A percentile compares a stretch with the other conserved stretches of the same genome.
Evolutionary conservation across 805 yeast genomes (phyloP).

Genomic region (Candida parachauliodes): DNA sequence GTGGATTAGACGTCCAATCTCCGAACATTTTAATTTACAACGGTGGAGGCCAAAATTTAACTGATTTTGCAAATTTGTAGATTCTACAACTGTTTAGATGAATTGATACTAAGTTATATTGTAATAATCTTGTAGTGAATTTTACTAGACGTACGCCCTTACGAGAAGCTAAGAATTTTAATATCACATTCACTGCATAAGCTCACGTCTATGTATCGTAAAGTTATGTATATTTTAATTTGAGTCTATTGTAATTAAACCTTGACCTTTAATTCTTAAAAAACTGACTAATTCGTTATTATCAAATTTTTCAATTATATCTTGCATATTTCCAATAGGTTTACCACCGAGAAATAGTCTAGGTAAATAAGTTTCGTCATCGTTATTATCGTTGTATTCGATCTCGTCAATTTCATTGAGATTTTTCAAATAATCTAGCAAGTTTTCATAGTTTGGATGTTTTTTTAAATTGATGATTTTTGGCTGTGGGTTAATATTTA

Average conservation of each 20-base stretch:
- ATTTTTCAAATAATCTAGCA: slow-evolving; percentile 22
- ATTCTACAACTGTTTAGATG: no score
- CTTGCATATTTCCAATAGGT: slow-evolving; percentile 27
- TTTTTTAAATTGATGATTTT: slow-evolving; percentile 25
- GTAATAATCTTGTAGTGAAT: no score
- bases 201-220: no score
- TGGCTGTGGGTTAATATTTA: slow-evolving; percentile 32
- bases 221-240: no score
- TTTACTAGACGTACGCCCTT: no score
- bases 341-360: slow-evolving; percentile 31
- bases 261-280: slow-evolving; percentile 25
- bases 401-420: slow-evolving; percentile 10
- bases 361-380: slow-evolving; percentile 21
- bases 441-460: slow-evolving; percentile 27
- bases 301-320: slow-evolving; percentile 18
- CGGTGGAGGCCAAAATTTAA: slow-evolving; percentile 55
- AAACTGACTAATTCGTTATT: slow-evolving; percentile 19
- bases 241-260: slow-evolving; percentile 20
- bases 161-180: no score
- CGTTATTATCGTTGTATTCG: slow-evolving; percentile 9
- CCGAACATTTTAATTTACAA: slow-evolving; percentile 59
- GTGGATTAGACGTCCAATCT: slow-evolving; percentile 46
- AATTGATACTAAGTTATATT: no score
- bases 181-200: no score
- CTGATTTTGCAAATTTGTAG: no score